Conservation (phyloP, 2,329 filamentous ascomycete species). For the Thermochaetoides dissita region DNA sequence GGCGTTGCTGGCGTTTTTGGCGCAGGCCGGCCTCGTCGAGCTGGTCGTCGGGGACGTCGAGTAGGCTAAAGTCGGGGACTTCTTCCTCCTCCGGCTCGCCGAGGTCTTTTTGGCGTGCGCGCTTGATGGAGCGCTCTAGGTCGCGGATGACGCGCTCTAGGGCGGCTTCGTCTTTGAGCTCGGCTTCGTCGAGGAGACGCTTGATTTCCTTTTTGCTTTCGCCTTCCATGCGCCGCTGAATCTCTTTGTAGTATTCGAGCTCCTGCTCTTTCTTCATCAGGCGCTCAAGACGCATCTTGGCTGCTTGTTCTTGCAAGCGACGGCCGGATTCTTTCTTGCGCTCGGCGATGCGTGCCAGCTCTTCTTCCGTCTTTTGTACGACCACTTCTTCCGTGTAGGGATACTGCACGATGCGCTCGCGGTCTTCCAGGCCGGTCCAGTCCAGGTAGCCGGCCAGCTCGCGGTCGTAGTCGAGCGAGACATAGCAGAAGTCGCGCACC, state of each 20-base stretch:
- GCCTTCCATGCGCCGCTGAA: slow-evolving; percentile 58
- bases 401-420: slow-evolving; percentile 80
- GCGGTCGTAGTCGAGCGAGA: slow-evolving; percentile 68
- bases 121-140: slow-evolving; percentile 77
- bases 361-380: slow-evolving; percentile 84
- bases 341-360: slow-evolving; percentile 78
- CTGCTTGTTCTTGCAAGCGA: slow-evolving; percentile 84
- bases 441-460: slow-evolving; percentile 70
- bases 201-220: slow-evolving; percentile 85
- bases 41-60: slow-evolving; percentile 82
- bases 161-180: slow-evolving; percentile 79
- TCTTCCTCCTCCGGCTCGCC: slow-evolving; percentile 74
- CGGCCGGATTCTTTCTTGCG: slow-evolving; percentile 89
- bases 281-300: slow-evolving; percentile 92
- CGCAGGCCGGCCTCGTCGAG: slow-evolving; percentile 85
- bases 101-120: slow-evolving; percentile 84
- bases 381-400: slow-evolving; percentile 86
- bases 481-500: slow-evolving; percentile 76
- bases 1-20: slow-evolving; percentile 78
- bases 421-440: slow-evolving; percentile 81
- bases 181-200: slow-evolving; percentile 73
- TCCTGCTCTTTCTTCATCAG: slow-evolving; percentile 92
- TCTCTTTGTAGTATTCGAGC: slow-evolving; percentile 78
- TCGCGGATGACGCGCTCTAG: slow-evolving; percentile 77
- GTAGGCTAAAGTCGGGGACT: slow-evolving; percentile 69